Evolutionary conservation across 2,329 filamentous ascomycete genomes (phyloP).

Genomic region (Exophiala dermatitidis): DNA sequence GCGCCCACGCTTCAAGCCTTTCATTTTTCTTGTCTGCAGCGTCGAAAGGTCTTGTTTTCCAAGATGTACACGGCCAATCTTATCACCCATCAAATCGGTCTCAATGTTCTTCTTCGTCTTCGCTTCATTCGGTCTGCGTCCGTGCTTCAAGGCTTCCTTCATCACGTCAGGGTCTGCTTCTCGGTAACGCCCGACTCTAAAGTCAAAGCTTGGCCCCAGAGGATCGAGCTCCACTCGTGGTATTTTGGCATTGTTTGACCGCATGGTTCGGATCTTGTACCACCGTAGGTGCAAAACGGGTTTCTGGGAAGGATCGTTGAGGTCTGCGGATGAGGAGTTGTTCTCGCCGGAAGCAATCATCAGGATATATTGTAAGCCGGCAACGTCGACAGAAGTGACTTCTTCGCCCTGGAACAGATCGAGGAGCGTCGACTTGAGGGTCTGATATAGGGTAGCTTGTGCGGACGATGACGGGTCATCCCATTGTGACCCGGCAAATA

Average conservation of each 20-base stretch:
- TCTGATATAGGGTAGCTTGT: constrained; percentile 61
- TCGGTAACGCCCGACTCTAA: constrained; percentile 71
- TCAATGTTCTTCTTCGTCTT: constrained; percentile 92
- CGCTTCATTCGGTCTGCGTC: constrained; percentile 54
- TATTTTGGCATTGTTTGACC: constrained; percentile 68
- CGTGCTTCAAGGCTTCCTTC: constrained; percentile 86
- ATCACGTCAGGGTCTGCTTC: constrained; percentile 70
- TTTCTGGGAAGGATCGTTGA: constrained; percentile 32
- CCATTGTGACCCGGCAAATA: constrained; percentile 85
- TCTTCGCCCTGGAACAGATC: constrained; percentile 87
- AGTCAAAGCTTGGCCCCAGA: constrained; percentile 90
- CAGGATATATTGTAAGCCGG: constrained; percentile 86
- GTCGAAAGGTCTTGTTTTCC: constrained; percentile 80
- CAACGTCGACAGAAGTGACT: constrained; percentile 79
- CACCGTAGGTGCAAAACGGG: constrained; percentile 59
- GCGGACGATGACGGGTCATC: constrained; percentile 62
- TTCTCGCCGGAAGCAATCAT: constrained; percentile 68
- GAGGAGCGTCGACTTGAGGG: constrained; percentile 77
- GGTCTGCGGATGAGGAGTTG: constrained; percentile 29
- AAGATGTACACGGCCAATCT: constrained; percentile 86
- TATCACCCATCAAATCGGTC: constrained; percentile 88
- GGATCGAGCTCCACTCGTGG: constrained; percentile 90
- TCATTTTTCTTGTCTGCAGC: constrained; percentile 98
- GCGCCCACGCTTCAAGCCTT: constrained; percentile 82
- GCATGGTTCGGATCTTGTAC: constrained; percentile 80